Conservation (phyloP, 441 rosid genomes). For the Pelargonium exstipulatum region DNA sequence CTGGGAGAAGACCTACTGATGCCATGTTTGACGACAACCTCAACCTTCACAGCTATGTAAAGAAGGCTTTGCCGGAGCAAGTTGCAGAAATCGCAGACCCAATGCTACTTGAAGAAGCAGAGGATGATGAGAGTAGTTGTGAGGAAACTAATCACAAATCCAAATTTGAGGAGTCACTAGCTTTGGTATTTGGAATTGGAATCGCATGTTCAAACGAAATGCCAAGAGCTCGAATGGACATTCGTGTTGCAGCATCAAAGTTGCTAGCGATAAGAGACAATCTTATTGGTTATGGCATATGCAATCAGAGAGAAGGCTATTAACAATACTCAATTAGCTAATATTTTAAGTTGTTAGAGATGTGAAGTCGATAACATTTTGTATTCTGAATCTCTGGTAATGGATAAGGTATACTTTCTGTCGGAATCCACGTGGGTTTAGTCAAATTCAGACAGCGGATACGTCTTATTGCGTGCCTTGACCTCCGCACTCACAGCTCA, state of each 20-base stretch:
- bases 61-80: neutral
- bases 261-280: neutral
- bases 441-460: no score
- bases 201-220: neutral
- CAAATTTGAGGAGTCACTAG: neutral
- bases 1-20: neutral
- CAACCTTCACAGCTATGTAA: neutral
- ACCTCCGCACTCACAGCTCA: no score
- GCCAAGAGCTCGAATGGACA: neutral
- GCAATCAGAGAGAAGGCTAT: no score
- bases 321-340: no score
- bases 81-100: neutral
- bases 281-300: no score
- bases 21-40: neutral
- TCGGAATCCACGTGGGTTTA: no score
- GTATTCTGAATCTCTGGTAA: no score
- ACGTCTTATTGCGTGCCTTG: no score
- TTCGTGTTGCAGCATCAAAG: neutral
- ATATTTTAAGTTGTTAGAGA: no score
- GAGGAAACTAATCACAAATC: neutral
- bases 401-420: no score
- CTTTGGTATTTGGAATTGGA: neutral
- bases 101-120: neutral
- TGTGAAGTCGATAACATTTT: no score
- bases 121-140: neutral